phyloP scores from a whole-genome alignment of 192 early-diverging fungal genomes.

The Diversispora epigaea region DNA sequence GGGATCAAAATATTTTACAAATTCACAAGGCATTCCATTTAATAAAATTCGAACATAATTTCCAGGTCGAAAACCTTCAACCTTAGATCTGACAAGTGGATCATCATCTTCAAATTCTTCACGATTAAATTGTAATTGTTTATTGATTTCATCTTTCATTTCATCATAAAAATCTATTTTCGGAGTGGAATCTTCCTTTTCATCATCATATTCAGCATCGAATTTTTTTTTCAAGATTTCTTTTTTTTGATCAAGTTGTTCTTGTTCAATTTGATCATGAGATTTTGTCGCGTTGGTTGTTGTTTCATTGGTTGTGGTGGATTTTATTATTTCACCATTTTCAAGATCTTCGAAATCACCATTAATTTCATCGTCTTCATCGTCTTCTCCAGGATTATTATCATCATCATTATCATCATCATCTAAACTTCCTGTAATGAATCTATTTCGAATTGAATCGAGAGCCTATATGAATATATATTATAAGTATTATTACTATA shows the following conservation, averaged over 20 bases:
- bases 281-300: slow-evolving; percentile 41
- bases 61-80: slow-evolving; percentile 93
- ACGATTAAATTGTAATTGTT: slow-evolving; percentile 80
- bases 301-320: slow-evolving; percentile 27
- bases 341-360: slow-evolving; percentile 84
- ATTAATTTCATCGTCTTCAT: slow-evolving; percentile 58
- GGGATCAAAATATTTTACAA: slow-evolving; percentile 90
- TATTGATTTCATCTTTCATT: slow-evolving; percentile 84
- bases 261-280: slow-evolving; percentile 58
- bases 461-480: slow-evolving; percentile 38
- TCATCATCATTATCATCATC: slow-evolving; percentile 40
- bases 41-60: slow-evolving; percentile 91
- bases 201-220: slow-evolving; percentile 84
- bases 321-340: slow-evolving; percentile 56
- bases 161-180: slow-evolving; percentile 84
- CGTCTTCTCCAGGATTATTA: slow-evolving; percentile 45
- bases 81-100: slow-evolving; percentile 64
- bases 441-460: slow-evolving; percentile 70
- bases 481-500: slow-evolving; percentile 1
- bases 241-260: slow-evolving; percentile 77
- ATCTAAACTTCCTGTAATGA: slow-evolving; percentile 70
- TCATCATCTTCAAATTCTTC: slow-evolving; percentile 88
- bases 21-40: slow-evolving; percentile 91
- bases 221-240: slow-evolving; percentile 92
- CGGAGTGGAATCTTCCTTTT: slow-evolving; percentile 54